Base-by-base conservation (phyloP, 1,284 basidiomycete genomes). In the Sporisorium sorghi region DNA sequence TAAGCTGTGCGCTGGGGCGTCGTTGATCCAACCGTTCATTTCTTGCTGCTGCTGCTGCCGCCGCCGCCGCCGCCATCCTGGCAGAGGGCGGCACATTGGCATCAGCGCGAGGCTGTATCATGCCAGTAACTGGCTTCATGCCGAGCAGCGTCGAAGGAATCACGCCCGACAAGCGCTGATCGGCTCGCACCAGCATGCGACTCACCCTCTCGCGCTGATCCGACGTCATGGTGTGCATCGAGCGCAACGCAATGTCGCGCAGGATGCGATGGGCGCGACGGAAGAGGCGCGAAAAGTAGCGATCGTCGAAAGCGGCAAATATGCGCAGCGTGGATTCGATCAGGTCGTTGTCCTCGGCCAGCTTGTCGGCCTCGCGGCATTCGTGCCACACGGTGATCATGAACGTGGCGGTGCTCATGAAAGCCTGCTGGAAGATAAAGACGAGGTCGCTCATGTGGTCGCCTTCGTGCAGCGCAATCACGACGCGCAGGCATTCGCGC, bases 321-420 rank as follows among this genome's bases (percentile, higher is more conserved):
- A 76, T 76, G 26, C 67, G 57, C 52, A 80, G 63, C 28, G 76
- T 69, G n/a, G 61, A 68, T 44, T 80, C 78, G 24, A 81, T 62
- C 51, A 81, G 58, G 33, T 75, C 65, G 30, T 73, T 72, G 52
- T 81, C 79, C 35, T 70, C 64, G 33, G 73, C 64, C 40, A 76
- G 57, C 46, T 58, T 55, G 12, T 70, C 73, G 11, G 47, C 50
- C 19, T 72, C 62, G 54, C 59, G 69, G n/a, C 66, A 67, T 26
- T 69, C 68, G 58, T 81, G 78, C 79, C 79, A 81, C 3, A 81
- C 74, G 7, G 79, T 81, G 58, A 81, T 76, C 70, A 81, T 75
- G 64, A 81, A 81, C 1, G 79, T 81, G 6, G 77, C 72, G 17
- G 78, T 73, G 50, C 66, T 71, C 73, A 80, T 74, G 48, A 79